Evolutionary conservation across 2,329 filamentous ascomycete genomes (phyloP).

Genomic region (Polychaeton citri): DNA sequence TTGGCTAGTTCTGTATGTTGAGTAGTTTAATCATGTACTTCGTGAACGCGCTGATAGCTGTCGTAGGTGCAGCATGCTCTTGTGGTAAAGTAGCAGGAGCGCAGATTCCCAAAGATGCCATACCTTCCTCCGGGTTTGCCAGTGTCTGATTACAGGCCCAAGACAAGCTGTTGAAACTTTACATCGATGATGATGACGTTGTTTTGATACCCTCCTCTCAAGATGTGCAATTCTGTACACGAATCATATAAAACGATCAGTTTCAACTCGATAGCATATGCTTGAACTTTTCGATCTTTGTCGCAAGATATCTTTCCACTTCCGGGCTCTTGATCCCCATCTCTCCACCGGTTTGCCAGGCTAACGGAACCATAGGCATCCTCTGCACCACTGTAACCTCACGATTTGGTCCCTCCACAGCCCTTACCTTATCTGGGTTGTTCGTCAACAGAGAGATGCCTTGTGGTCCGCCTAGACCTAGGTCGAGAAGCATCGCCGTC

Average conservation of each 20-base stretch:
- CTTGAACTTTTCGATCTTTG: slow-evolving; percentile 54
- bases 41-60: no score
- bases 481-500: slow-evolving; percentile 81
- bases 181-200: neutral
- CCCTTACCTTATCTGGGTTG: slow-evolving; percentile 92
- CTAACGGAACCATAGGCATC: slow-evolving; percentile 88
- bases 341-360: slow-evolving; percentile 68
- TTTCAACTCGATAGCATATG: slow-evolving; percentile 30
- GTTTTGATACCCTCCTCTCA: no score
- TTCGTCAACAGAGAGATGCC: slow-evolving; percentile 83
- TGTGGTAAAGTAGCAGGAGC: no score
- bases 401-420: slow-evolving; percentile 79
- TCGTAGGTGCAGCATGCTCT: no score
- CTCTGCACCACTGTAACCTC: slow-evolving; percentile 81
- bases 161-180: no score
- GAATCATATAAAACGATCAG: no score
- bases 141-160: no score
- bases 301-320: slow-evolving; percentile 85
- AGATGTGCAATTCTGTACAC: no score
- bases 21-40: no score
- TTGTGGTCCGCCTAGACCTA: slow-evolving; percentile 55
- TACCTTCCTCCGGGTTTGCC: no score
- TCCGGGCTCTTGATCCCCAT: slow-evolving; percentile 77
- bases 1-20: no score
- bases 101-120: no score